phyloP scores from a whole-genome alignment of 2,329 filamentous ascomycete species.

The Aspergillus sp. region DNA sequence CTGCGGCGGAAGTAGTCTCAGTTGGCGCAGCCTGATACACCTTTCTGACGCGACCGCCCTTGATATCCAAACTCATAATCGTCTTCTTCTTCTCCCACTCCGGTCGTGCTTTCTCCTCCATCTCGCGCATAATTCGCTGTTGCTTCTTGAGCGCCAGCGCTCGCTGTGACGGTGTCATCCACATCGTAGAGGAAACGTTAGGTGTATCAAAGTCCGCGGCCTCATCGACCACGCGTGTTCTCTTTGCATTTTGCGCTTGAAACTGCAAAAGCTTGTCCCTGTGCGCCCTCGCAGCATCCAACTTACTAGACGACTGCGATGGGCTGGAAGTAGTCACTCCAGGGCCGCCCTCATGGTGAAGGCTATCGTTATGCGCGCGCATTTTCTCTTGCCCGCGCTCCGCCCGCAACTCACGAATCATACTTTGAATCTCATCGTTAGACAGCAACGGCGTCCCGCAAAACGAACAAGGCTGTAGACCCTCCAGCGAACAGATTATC shows the following conservation, averaged over 20 bases:
- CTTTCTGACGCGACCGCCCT: constrained; percentile 72
- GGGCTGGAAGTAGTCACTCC: constrained; percentile 19
- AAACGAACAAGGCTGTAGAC: constrained; percentile 89
- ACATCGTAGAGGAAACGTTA: constrained; percentile 65
- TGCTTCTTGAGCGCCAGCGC: constrained; percentile 81
- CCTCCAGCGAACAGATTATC: constrained; percentile 91
- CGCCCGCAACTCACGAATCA: constrained; percentile 78
- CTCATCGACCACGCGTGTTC: constrained; percentile 85
- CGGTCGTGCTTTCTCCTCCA: constrained; percentile 80
- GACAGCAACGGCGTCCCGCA: constrained; percentile 75
- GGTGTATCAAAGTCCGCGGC: constrained; percentile 72
- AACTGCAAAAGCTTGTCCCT: constrained; percentile 77
- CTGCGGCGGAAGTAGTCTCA: constrained; percentile 18
- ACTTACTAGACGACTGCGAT: constrained; percentile 49
- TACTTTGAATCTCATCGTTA: constrained; percentile 72
- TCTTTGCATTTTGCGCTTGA: constrained; percentile 79
- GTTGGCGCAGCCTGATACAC: constrained; percentile 36
- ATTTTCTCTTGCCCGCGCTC: constrained; percentile 86
- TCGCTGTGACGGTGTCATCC: constrained; percentile 80
- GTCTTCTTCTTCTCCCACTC: constrained; percentile 87
- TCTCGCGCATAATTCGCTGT: constrained; percentile 77
- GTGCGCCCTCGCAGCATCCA: constrained; percentile 71
- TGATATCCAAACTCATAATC: constrained; percentile 81
- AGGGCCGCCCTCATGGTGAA: constrained; percentile 39
- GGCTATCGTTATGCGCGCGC: constrained; percentile 68